Evolutionary conservation across 75 land plant species (phyloP).

Genomic region (Sequoia sempervirens): DNA sequence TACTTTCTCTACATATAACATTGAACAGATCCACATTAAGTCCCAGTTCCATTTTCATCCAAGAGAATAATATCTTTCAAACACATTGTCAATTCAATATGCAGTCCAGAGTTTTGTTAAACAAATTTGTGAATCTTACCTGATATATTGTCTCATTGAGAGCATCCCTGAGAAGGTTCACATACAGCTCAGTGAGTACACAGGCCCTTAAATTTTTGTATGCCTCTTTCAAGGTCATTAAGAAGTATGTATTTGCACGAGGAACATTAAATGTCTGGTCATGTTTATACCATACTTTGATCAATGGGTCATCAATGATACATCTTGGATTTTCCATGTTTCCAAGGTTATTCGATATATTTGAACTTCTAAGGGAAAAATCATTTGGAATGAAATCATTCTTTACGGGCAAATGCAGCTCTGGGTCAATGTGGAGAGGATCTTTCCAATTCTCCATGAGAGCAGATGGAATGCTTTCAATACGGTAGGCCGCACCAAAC

Average conservation of each 20-base stretch:
- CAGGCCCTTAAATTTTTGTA: conserved; percentile 39
- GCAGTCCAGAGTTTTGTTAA: neutral
- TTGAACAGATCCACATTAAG: neutral
- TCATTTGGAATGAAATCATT: conserved; percentile 91
- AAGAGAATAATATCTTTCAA: neutral
- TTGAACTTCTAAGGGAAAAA: conserved; percentile 52
- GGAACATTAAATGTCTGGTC: conserved; percentile 82
- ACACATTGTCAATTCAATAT: neutral
- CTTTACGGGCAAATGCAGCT: conserved; percentile 66
- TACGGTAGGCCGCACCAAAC: conserved; percentile 77
- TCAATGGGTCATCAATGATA: conserved; percentile 50
- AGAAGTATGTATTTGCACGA: conserved; percentile 87
- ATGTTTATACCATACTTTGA: conserved; percentile 93
- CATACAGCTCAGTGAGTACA: conserved; percentile 74
- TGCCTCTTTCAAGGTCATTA: conserved; percentile 60
- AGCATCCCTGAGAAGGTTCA: conserved; percentile 81
- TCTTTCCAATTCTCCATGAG: conserved; percentile 61
- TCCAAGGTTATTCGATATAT: neutral
- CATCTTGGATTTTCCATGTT: conserved; percentile 37
- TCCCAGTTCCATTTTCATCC: neutral
- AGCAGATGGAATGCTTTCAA: conserved; percentile 50
- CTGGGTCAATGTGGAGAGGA: conserved; percentile 47
- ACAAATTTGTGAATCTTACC: conserved; percentile 33
- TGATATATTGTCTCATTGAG: conserved; percentile 88
- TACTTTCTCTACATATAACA: neutral